Evolutionary conservation across 768 basidiomycete genomes (phyloP), one percentile per base, ranked within the genome.

Genomic region (Hygrocybe coccinea): DNA sequence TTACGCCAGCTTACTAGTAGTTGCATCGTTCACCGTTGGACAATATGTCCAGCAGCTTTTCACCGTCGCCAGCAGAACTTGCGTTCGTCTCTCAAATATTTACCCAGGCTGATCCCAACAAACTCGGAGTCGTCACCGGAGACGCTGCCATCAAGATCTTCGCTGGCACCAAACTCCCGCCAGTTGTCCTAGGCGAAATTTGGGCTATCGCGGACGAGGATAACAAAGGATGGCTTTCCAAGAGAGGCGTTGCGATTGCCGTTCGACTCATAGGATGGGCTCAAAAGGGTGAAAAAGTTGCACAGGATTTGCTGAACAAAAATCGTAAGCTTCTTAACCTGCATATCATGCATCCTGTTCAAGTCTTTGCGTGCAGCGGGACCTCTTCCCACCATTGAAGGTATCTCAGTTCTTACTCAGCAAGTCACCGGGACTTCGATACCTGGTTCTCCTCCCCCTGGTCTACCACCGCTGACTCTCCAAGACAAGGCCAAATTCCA

Each of bases 181-280:
- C 91, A 8, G 74, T 79, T 15, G 79, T 80, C 35, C 84, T 99
- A 59, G 91, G 95, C 44, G 91, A 97, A 74, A 87, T 99, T 60
- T 99, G 97, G 95, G 81, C 76, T 56, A 74, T 98, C 56, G 86
- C 93, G 49, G 97, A 99, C 75, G 85, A 89, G 54, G 86, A 94
- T 33, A 95, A 97, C 76, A 90, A 90, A 58, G 97, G 97, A 2
- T 93, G 86, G 74, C 81, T 99, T 52, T 86, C 92, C 10, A 84
- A 82, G 60, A 94, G 91, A 66, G 89, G 90, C 43, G 90, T 93
- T 62, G 85, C 91, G 15, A 77, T 89, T 57, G 94, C 91, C 24
- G 77, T 95, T n/a, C 80, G 97, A 55, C 78, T 98, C 50, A 92
- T 99, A 58, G 93, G 89, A 3, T 90, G 89, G 78, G 89, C 93